Conservation (phyloP, 306 rosid species). For the Fagus sylvatica region DNA sequence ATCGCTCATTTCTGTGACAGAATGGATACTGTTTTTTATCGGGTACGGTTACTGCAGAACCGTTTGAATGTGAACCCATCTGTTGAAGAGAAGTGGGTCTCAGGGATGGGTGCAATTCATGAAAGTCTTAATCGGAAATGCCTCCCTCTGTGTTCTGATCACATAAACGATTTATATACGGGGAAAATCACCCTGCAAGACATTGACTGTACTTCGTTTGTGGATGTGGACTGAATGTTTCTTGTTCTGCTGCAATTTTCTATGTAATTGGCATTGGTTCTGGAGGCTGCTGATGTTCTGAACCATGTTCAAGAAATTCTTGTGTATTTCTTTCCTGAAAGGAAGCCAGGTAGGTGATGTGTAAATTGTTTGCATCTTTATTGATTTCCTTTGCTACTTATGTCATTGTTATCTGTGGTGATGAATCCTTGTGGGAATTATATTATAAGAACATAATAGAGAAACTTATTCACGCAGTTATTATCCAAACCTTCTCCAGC, state of each 20-base stretch:
- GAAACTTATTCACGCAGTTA: background rate
- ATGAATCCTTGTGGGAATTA: background rate
- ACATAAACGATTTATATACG: conserved; percentile 63
- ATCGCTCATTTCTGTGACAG: too few relatives aligned
- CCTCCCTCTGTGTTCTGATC: conserved; percentile 78
- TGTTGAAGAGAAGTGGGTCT: conserved; percentile 66
- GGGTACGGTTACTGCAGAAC: too few relatives aligned
- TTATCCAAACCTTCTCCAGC: background rate
- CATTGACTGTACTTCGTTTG: conserved; percentile 59
- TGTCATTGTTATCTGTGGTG: background rate
- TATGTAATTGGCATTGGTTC: conserved; percentile 1
- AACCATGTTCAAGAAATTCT: background rate
- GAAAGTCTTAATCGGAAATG: conserved; percentile 66
- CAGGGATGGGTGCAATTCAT: conserved; percentile 70
- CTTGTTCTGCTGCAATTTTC: conserved; percentile 3
- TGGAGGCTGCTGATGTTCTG: background rate
- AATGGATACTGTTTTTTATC: too few relatives aligned
- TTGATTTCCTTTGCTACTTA: too few relatives aligned
- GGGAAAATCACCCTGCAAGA: conserved; percentile 76
- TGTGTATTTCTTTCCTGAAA: background rate
- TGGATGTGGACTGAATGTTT: conserved; percentile 43
- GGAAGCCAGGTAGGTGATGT: background rate
- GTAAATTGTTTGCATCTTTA: background rate
- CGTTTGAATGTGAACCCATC: conserved; percentile 35
- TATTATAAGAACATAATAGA: background rate